Conservation (phyloP, 140 eudicot species). For the Senecio squalidus region DNA sequence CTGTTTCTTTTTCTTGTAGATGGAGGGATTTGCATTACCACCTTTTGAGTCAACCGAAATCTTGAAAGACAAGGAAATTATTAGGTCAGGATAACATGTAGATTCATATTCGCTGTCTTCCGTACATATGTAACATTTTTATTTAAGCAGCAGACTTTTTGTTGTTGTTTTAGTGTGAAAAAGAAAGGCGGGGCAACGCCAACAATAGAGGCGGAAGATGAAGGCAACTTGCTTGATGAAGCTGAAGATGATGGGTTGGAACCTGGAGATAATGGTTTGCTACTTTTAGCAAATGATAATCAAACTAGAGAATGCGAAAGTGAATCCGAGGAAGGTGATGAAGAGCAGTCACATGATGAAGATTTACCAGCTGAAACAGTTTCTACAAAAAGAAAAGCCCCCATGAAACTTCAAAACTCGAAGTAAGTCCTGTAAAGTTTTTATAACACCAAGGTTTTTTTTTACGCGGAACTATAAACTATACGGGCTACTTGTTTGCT, state of each 20-base stretch:
- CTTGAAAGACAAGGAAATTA: conserved; percentile 73
- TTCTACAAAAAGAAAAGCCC: conserved; percentile 72
- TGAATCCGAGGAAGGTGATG: conserved; percentile 48
- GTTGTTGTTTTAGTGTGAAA: conserved; percentile 43
- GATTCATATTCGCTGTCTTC: neutral
- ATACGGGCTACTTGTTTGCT: conserved; percentile 8
- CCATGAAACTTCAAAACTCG: conserved; percentile 34
- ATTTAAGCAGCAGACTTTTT: neutral
- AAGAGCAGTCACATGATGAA: conserved; percentile 39
- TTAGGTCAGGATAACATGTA: conserved; percentile 47
- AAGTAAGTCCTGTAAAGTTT: conserved; percentile 57
- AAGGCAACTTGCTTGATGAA: conserved; percentile 30
- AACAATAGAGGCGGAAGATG: conserved; percentile 28
- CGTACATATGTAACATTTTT: neutral
- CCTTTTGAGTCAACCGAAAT: conserved; percentile 73
- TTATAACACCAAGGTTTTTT: too few relatives aligned
- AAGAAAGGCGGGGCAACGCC: conserved; percentile 39
- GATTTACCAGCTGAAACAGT: conserved; percentile 30
- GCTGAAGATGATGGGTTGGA: conserved; percentile 33
- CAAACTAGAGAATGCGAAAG: conserved; percentile 47
- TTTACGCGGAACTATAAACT: too few relatives aligned
- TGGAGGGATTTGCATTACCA: conserved; percentile 93
- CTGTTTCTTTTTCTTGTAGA: conserved; percentile 38
- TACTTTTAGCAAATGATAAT: conserved; percentile 63
- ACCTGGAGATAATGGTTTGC: conserved; percentile 36